These are phyloP conservation scores for Penicillium capsulatum DNA, from an alignment of 2,329 filamentous ascomycete genomes.

Conservation along the genomic window DNA sequence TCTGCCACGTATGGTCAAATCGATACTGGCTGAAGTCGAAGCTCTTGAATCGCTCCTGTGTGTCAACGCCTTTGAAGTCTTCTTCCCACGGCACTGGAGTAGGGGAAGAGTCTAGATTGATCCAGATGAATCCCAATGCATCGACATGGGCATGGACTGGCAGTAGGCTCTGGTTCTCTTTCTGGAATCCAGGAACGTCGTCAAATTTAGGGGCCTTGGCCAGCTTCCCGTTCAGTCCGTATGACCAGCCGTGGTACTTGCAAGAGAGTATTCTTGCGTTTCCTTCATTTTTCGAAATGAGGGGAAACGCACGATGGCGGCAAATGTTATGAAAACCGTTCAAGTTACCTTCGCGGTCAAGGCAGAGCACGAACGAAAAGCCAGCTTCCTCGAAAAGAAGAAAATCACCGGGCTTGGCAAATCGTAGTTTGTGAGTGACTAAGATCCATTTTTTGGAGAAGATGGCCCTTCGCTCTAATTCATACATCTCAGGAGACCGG, in stretches of 20 bases:
- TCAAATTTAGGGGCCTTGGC: slow-evolving; percentile 57
- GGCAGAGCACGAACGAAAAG: slow-evolving; percentile 44
- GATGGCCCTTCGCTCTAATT: slow-evolving; percentile 16
- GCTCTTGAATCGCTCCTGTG: slow-evolving; percentile 11
- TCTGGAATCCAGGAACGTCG: slow-evolving; percentile 47
- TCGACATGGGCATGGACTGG: slow-evolving; percentile 54
- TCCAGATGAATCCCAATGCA: slow-evolving; percentile 54
- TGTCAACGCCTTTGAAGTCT: slow-evolving; percentile 14
- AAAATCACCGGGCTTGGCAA: slow-evolving; percentile 53
- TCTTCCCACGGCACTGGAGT: slow-evolving; percentile 19
- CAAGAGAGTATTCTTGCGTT: slow-evolving; percentile 52
- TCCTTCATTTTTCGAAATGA: slow-evolving; percentile 49
- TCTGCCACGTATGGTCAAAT: slow-evolving; percentile 19
- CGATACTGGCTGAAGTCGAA: slow-evolving; percentile 17
- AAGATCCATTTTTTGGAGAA: slow-evolving; percentile 19
- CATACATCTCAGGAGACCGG: slow-evolving; percentile 14
- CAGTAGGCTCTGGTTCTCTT: slow-evolving; percentile 42
- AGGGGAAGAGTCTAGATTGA: slow-evolving; percentile 49
- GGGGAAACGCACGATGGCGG: slow-evolving; percentile 55
- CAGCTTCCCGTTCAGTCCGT: slow-evolving; percentile 53
- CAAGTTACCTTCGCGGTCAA: slow-evolving; percentile 50
- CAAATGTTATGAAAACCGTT: slow-evolving; percentile 59
- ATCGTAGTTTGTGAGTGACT: slow-evolving; percentile 29
- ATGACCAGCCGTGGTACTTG: slow-evolving; percentile 59
- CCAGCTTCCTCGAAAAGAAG: slow-evolving; percentile 54